Base-by-base conservation (phyloP, 805 yeast genomes). In the Myxozyma geophila region DNA sequence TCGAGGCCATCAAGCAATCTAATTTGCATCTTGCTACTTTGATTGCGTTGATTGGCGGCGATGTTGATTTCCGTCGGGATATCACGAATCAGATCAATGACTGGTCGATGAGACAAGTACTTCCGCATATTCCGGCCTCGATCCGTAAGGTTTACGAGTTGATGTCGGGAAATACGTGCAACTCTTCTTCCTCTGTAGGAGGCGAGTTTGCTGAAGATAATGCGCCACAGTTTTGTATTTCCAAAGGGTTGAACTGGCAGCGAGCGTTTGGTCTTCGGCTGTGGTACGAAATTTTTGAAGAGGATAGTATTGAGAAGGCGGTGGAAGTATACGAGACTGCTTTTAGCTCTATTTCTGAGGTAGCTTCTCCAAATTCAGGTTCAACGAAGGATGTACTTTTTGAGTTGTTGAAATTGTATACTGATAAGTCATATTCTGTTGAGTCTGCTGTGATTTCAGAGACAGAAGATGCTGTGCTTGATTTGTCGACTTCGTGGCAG, bases 1-100 rank as follows among this genome's bases (percentile, higher is more conserved):
- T 79, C 37, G 64, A 78, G 2, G 92, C 97, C 0, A 75, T 86
- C 1, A 76, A 81, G n/a, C 75, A 88, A 0, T 81, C 81, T 8
- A 89, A 89, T 70, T 76, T 82, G 5, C 96, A 92, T 73, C 75
- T 93, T 19, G 85, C 96, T 0, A 85, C 84, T 0, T 71, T 90
- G 35, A 74, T 93, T 12, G 82, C 97, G 0, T 76, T 89, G 49
- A 73, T 88, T 7, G 96, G 90, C 40, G 86, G 95, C 0, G 87
- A 88, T 69, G 89, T 87, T 68, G 79, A 81, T 1, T 87, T 88
- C 2, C 79, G 80, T 55, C 71, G 70, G 0, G 78, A 85, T 58
- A 92, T 97, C 0, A 67, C 72, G 7, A 74, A 74, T 40, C 97
- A 92, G 75, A 74, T 93, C 28, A 75, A 78, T 1, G 83, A 82